phyloP scores from a whole-genome alignment of 805 yeast species.

The Schwanniomyces yamadae region DNA sequence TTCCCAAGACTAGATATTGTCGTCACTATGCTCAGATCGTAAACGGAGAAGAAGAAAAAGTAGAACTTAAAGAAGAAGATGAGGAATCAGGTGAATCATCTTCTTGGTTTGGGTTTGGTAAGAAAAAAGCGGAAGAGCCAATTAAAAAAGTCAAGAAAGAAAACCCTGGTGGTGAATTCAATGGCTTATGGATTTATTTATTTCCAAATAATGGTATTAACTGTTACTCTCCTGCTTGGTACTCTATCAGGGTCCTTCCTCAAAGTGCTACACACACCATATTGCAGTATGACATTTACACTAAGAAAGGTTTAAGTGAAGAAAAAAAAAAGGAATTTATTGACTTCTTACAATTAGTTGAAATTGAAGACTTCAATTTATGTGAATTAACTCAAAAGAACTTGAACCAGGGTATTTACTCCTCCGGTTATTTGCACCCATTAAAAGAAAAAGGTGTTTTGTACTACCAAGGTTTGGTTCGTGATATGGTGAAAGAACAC shows the following conservation, averaged over 20 bases:
- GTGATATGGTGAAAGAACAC: conserved; percentile 58
- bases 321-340: conserved; percentile 59
- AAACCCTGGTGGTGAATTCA: conserved; percentile 60
- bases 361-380: conserved; percentile 59
- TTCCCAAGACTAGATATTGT: conserved; percentile 57
- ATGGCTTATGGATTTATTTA: conserved; percentile 62
- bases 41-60: conserved; percentile 17
- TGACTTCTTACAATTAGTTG: conserved; percentile 61
- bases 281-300: conserved; percentile 59
- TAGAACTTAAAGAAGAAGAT: conserved; percentile 25
- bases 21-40: conserved; percentile 61
- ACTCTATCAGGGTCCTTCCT: conserved; percentile 60
- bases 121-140: conserved; percentile 13
- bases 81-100: conserved; percentile 31
- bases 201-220: conserved; percentile 62
- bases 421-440: conserved; percentile 61
- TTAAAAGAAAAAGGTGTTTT: conserved; percentile 58
- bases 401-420: conserved; percentile 58
- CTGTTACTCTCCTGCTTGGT: conserved; percentile 68
- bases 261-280: conserved; percentile 52
- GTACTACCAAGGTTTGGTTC: conserved; percentile 53
- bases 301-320: conserved; percentile 56
- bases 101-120: conserved; percentile 56
- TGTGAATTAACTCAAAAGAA: conserved; percentile 61
- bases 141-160: conserved; percentile 25